phyloP scores from a whole-genome alignment of 169 alveolate species.

The Plasmodium coatneyi region DNA sequence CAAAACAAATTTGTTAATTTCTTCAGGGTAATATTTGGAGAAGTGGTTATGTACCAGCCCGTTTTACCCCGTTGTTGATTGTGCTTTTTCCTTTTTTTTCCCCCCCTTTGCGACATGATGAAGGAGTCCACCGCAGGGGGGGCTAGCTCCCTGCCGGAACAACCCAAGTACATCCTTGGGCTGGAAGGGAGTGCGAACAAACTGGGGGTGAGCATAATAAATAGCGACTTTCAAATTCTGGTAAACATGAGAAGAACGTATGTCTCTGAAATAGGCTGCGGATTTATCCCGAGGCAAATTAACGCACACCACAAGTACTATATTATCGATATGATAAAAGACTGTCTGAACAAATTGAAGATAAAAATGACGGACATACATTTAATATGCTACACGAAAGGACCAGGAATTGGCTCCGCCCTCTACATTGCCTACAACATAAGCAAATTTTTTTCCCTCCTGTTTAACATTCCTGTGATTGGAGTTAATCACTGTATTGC shows the following conservation, averaged over 20 bases:
- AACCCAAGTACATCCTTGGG: slow-evolving; percentile 89
- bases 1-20: no score
- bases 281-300: slow-evolving; percentile 98
- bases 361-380: slow-evolving; percentile 87
- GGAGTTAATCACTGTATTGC: slow-evolving; percentile 99
- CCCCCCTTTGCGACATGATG: background rate
- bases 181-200: slow-evolving; percentile 99
- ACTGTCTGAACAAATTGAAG: slow-evolving; percentile 92
- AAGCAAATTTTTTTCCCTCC: slow-evolving; percentile 93
- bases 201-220: slow-evolving; percentile 97
- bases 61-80: no score
- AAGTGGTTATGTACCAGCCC: background rate
- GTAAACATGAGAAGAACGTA: slow-evolving; percentile 96
- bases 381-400: slow-evolving; percentile 96
- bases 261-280: slow-evolving; percentile 99
- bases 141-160: background rate
- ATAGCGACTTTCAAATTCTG: slow-evolving; percentile 92
- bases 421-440: slow-evolving; percentile 97
- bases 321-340: slow-evolving; percentile 89
- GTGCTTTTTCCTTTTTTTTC: background rate
- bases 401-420: slow-evolving; percentile 99
- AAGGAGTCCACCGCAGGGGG: background rate
- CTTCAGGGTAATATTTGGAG: background rate
- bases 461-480: slow-evolving; percentile 95
- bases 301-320: slow-evolving; percentile 96